These are phyloP conservation scores for Arthrobotrys conoides DNA, from an alignment of 2,329 filamentous ascomycete genomes.

Conservation along the genomic window DNA sequence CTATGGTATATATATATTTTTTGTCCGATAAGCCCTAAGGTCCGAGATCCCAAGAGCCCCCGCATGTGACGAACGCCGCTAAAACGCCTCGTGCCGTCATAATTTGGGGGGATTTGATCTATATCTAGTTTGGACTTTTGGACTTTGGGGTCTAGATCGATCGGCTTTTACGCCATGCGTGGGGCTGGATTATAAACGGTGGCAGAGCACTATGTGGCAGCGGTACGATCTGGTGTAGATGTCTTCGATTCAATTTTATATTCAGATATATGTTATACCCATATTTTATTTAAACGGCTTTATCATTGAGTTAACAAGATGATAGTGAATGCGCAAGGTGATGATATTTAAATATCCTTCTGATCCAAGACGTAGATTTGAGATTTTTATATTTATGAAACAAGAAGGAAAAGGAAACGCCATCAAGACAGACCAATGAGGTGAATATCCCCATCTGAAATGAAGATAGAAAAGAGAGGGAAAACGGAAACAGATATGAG, in stretches of 20 bases:
- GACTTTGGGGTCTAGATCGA: background rate
- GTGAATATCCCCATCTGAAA: constrained; percentile 13
- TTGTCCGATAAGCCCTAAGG: background rate
- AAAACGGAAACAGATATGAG: constrained; percentile 7
- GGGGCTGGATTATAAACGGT: background rate
- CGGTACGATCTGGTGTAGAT: too few relatives aligned
- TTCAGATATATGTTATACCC: too few relatives aligned
- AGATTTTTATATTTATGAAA: constrained; percentile 32
- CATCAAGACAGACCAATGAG: constrained; percentile 19
- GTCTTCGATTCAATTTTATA: too few relatives aligned
- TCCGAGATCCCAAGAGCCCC: background rate
- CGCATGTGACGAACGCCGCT: background rate
- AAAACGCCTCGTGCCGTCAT: background rate
- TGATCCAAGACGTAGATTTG: constrained; percentile 17
- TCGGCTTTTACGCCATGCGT: background rate
- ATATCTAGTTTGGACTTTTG: too few relatives aligned
- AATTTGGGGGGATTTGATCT: background rate
- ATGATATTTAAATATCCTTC: background rate
- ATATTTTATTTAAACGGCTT: too few relatives aligned
- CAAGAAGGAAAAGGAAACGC: constrained; percentile 14
- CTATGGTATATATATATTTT: background rate
- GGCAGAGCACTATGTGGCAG: background rate
- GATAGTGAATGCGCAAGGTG: background rate
- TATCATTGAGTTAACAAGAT: too few relatives aligned
- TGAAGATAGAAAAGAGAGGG: background rate